Evolutionary conservation across 1,284 basidiomycete species (phyloP).

Genomic region (Apiotrichum sp.): DNA sequence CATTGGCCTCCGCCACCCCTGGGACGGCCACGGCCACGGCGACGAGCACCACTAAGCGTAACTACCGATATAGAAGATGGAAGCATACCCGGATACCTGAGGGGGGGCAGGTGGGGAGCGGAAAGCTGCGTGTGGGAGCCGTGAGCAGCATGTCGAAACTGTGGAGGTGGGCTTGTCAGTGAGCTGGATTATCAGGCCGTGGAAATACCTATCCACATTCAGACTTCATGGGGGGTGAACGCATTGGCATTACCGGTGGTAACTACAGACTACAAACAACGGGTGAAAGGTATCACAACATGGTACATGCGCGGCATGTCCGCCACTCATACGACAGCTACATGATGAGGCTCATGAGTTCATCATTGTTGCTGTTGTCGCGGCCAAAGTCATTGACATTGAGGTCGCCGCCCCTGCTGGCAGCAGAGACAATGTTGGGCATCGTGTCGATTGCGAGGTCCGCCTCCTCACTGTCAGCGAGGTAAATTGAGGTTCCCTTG

Average conservation of each 20-base stretch:
- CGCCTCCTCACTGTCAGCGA: constrained; percentile 29
- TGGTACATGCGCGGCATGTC: background rate
- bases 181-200: no score
- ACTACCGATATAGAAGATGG: background rate
- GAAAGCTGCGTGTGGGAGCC: no score
- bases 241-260: no score
- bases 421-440: constrained; percentile 38
- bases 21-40: constrained; percentile 44
- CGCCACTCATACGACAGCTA: background rate
- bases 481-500: constrained; percentile 43
- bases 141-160: no score
- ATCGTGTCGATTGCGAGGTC: constrained; percentile 25
- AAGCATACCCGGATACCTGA: background rate
- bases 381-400: constrained; percentile 19
- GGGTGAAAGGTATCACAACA: background rate
- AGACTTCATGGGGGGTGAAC: no score
- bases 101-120: no score
- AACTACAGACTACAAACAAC: no score
- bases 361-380: constrained; percentile 9
- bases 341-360: constrained; percentile 1
- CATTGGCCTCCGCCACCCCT: constrained; percentile 52
- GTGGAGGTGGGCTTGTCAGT: no score
- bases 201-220: no score
- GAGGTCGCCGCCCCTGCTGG: constrained; percentile 39
- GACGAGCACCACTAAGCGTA: constrained; percentile 3